Conservation (phyloP, 768 basidiomycete genomes). For the Mycena polygramma region DNA sequence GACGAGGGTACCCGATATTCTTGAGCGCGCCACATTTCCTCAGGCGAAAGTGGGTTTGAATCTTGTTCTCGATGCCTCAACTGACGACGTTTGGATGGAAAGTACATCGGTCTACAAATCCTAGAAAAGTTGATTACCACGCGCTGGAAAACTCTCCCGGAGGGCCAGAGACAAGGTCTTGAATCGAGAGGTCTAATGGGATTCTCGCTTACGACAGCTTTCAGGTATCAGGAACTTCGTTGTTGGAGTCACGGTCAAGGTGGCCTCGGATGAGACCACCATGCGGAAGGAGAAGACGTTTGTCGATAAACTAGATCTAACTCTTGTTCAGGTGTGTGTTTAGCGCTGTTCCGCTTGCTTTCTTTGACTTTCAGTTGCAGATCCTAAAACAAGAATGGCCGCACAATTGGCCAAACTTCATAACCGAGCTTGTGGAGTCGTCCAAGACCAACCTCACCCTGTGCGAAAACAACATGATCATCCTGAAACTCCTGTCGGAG, state of each 20-base stretch:
- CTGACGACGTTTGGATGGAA: constrained; percentile 32
- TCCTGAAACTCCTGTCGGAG: constrained; percentile 95
- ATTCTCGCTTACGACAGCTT: constrained; percentile 29
- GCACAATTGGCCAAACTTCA: constrained; percentile 98
- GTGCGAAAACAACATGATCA: constrained; percentile 99
- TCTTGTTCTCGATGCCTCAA: constrained; percentile 17
- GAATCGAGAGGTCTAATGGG: constrained; percentile 12
- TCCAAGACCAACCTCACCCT: constrained; percentile 96
- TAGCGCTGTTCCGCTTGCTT: constrained; percentile 23
- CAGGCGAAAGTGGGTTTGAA: constrained; percentile 79
- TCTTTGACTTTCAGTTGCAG: constrained; percentile 56
- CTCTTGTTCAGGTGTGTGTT: constrained; percentile 86
- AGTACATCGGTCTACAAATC: constrained; percentile 98
- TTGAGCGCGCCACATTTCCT: constrained; percentile 85
- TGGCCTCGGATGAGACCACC: constrained; percentile 89
- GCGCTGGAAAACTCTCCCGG: constrained; percentile 95
- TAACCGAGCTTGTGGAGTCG: constrained; percentile 95
- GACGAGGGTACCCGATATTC: constrained; percentile 95
- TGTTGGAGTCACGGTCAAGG: constrained; percentile 92
- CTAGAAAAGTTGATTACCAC: constrained; percentile 95
- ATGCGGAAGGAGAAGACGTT: constrained; percentile 95
- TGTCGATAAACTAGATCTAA: constrained; percentile 96
- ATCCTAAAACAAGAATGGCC: constrained; percentile 99
- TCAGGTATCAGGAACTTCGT: constrained; percentile 97
- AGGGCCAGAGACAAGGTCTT: constrained; percentile 91